phyloP scores from a whole-genome alignment of 768 basidiomycete genomes.

The Lactarius sp. region DNA sequence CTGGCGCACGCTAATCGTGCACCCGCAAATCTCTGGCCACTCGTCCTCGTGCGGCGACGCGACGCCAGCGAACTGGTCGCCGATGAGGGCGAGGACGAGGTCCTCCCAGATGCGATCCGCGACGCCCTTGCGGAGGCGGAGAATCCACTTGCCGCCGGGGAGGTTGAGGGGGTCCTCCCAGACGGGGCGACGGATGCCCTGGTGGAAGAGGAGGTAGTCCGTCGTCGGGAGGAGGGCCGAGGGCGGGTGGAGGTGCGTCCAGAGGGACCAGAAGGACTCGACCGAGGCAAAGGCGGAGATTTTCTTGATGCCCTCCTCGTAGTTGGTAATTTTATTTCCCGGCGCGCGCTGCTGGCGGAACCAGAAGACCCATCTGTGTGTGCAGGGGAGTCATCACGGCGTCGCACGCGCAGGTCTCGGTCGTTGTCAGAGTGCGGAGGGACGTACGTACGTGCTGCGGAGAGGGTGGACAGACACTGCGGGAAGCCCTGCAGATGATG shows the following conservation, averaged over 20 bases:
- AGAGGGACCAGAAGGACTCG: slow-evolving; percentile 93
- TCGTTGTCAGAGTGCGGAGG: slow-evolving; percentile 15
- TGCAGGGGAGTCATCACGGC: background rate
- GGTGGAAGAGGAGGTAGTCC: slow-evolving; percentile 90
- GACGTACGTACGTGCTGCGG: slow-evolving; percentile 85
- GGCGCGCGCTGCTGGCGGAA: slow-evolving; percentile 87
- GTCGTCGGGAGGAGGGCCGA: slow-evolving; percentile 83
- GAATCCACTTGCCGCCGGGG: slow-evolving; percentile 90
- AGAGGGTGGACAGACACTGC: slow-evolving; percentile 58
- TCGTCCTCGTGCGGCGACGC: slow-evolving; percentile 44
- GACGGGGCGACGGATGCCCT: slow-evolving; percentile 78
- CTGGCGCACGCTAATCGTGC: slow-evolving; percentile 89
- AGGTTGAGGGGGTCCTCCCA: slow-evolving; percentile 95
- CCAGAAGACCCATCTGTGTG: slow-evolving; percentile 83
- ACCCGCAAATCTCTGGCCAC: slow-evolving; percentile 87
- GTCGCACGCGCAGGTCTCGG: background rate
- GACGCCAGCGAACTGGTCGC: slow-evolving; percentile 83
- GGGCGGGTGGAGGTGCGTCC: slow-evolving; percentile 86
- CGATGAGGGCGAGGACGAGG: slow-evolving; percentile 78
- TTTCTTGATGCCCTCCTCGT: slow-evolving; percentile 94
- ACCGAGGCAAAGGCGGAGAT: slow-evolving; percentile 90
- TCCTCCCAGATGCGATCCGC: slow-evolving; percentile 92
- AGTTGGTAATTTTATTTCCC: slow-evolving; percentile 83
- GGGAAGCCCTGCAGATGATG: slow-evolving; percentile 34
- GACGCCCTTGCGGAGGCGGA: slow-evolving; percentile 86